These are phyloP conservation scores for Nakazawaea anatomiae DNA, from an alignment of 805 yeast genomes.

Conservation along the genomic window DNA sequence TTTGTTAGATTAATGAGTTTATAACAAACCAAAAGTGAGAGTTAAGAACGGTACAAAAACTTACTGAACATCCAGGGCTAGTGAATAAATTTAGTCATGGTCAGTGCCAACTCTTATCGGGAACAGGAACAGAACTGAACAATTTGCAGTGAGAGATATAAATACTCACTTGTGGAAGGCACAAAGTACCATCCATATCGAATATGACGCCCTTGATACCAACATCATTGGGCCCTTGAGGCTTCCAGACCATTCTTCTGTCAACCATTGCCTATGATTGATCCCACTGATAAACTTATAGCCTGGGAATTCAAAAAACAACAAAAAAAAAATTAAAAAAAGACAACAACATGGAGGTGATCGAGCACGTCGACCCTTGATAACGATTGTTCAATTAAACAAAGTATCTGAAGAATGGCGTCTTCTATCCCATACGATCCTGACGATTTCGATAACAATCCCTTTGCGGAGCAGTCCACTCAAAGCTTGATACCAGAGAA, in stretches of 20 bases:
- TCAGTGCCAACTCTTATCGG: background rate
- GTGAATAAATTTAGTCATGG: too few species aligned
- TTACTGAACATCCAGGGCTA: slow-evolving; percentile 26
- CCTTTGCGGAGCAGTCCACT: slow-evolving; percentile 43
- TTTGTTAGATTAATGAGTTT: background rate
- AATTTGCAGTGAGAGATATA: too few species aligned
- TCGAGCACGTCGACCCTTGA: too few species aligned
- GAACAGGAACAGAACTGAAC: too few species aligned
- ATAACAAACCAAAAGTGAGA: background rate
- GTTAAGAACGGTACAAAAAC: background rate
- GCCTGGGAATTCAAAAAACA: too few species aligned
- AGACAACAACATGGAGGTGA: too few species aligned
- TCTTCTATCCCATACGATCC: slow-evolving; percentile 33
- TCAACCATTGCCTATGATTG: too few species aligned
- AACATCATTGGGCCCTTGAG: slow-evolving; percentile 19
- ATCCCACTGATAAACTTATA: too few species aligned
- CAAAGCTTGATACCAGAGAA: slow-evolving; percentile 6
- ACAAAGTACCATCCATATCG: slow-evolving; percentile 79
- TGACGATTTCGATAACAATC: slow-evolving; percentile 56
- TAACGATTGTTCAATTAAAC: too few species aligned
- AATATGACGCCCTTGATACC: slow-evolving; percentile 51
- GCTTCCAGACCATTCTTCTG: slow-evolving; percentile 18
- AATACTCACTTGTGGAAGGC: slow-evolving; percentile 46
- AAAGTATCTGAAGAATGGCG: slow-evolving; percentile 18
- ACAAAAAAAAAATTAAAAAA: too few species aligned